Evolutionary conservation across 768 basidiomycete species (phyloP), one percentile per base, ranked within the genome.

Genomic region (Tulasnella sp.): DNA sequence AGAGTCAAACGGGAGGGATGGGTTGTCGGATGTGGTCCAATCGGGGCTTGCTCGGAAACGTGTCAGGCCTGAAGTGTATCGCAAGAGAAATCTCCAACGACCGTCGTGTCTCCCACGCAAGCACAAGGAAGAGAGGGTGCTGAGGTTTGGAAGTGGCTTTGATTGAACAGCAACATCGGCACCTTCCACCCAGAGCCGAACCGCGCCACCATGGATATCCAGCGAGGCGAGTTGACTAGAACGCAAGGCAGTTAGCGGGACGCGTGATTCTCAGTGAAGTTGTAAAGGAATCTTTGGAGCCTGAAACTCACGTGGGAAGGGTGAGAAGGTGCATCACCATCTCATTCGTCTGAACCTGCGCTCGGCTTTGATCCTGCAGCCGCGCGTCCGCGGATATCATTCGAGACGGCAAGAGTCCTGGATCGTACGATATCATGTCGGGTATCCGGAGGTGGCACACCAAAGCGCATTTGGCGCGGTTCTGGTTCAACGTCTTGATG

Each of bases 11-110:
- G 58, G 47, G 17, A 51, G 29, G 17, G 21, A 23, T 2, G 49
- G 47, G 26, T 59, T 47, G n/a, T 59, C 58, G 19, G 44, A 49
- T 17, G 45, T 17, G 15, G 32, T 30, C 58, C 58, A 59, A 23
- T 27, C 27, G 9, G 58, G 58, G 21, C 26, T 43, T 30, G 24
- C 44, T 34, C 27, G 13, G 23, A 59, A 51, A 3, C 19, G 4
- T 3, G 29, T 59, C 30, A 59, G 27, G 10, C 32, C 27, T 3
- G 47, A 23, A 11, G 58, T n/a, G 48, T 59, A 51, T 24, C 26
- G 21, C 21, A 59, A 27, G 15, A 59, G 48, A 30, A 59, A 59
- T n/a, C 32, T 44, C 58, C 58, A 59, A 13, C 58, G 44, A 15
- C 27, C 45, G 47, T 48, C 49, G 27, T 59, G 58, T 23, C 24